phyloP scores from a whole-genome alignment of 768 basidiomycete species.

The Termitomyces sp. region DNA sequence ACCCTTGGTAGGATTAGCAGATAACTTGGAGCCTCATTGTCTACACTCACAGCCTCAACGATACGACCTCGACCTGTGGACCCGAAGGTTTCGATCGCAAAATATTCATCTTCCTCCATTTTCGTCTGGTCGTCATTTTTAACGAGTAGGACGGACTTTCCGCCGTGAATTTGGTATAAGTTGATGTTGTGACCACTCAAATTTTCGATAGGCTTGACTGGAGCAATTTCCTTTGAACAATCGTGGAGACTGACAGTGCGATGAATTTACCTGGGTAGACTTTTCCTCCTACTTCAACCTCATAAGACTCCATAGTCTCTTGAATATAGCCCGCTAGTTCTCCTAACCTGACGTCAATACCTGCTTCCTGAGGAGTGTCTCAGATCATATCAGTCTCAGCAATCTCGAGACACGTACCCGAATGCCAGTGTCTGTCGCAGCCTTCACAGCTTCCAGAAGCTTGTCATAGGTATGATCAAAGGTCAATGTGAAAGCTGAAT shows the following conservation, averaged over 20 bases:
- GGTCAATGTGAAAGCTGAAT: conserved; percentile 92
- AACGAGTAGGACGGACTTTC: conserved; percentile 88
- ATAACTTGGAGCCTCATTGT: background rate
- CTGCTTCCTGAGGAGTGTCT: conserved; percentile 67
- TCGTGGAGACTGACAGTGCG: background rate
- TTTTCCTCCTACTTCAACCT: conserved; percentile 89
- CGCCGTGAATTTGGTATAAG: conserved; percentile 89
- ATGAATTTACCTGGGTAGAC: conserved; percentile 63
- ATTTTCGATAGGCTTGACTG: conserved; percentile 92
- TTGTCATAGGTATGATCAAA: conserved; percentile 90
- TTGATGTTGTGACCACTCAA: conserved; percentile 94
- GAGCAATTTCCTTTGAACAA: conserved; percentile 1
- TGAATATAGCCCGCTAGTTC: conserved; percentile 92
- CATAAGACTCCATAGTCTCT: conserved; percentile 99
- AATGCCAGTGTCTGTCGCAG: conserved; percentile 91
- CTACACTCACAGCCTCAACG: conserved; percentile 62
- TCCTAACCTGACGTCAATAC: conserved; percentile 91
- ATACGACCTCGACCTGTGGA: conserved; percentile 92
- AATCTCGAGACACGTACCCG: conserved; percentile 41
- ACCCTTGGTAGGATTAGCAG: conserved; percentile 45
- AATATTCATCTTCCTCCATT: conserved; percentile 99
- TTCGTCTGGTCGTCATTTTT: conserved; percentile 88
- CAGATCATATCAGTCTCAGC: background rate
- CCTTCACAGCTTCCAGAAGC: conserved; percentile 86
- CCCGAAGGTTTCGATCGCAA: conserved; percentile 98